Percentiles rank a stretch among this genome's conserved stretches.
Conservation (phyloP, 768 basidiomycete species). For the Cubamyces lactineus region DNA sequence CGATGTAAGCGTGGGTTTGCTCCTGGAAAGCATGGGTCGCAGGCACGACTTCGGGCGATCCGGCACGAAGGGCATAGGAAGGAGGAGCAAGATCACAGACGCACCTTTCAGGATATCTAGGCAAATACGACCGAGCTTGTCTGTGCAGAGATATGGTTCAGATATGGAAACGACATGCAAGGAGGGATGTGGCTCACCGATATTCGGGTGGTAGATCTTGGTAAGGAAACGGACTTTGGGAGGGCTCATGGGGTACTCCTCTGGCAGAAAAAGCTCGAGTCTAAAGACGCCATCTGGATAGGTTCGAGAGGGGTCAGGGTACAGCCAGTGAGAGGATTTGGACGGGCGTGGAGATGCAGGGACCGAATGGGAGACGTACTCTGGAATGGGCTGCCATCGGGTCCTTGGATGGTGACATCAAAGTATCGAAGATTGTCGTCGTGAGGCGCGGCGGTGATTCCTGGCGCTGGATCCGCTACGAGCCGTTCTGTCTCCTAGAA, state of each 20-base stretch:
- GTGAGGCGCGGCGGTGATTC: slow-evolving; percentile 93
- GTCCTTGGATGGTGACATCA: slow-evolving; percentile 96
- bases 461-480: slow-evolving; percentile 94
- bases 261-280: slow-evolving; percentile 96
- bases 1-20: background rate
- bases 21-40: background rate
- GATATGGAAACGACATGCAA: background rate
- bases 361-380: slow-evolving; percentile 39
- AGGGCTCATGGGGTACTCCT: slow-evolving; percentile 99
- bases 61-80: background rate
- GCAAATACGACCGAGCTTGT: slow-evolving; percentile 98
- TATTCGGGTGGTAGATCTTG: slow-evolving; percentile 99
- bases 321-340: background rate
- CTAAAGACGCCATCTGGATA: slow-evolving; percentile 84
- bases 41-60: background rate
- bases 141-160: slow-evolving; percentile 43
- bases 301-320: slow-evolving; percentile 5
- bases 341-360: background rate
- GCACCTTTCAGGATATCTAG: slow-evolving; percentile 95
- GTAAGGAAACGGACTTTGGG: slow-evolving; percentile 98
- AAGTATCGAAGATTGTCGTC: slow-evolving; percentile 99
- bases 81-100: slow-evolving; percentile 23
- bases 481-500: slow-evolving; percentile 94
- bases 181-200: slow-evolving; percentile 63
- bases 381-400: slow-evolving; percentile 90